Evolutionary conservation across 257 asterid genomes (phyloP), one percentile per base, ranked within the genome.

Genomic region (Orobanche coerulescens): DNA sequence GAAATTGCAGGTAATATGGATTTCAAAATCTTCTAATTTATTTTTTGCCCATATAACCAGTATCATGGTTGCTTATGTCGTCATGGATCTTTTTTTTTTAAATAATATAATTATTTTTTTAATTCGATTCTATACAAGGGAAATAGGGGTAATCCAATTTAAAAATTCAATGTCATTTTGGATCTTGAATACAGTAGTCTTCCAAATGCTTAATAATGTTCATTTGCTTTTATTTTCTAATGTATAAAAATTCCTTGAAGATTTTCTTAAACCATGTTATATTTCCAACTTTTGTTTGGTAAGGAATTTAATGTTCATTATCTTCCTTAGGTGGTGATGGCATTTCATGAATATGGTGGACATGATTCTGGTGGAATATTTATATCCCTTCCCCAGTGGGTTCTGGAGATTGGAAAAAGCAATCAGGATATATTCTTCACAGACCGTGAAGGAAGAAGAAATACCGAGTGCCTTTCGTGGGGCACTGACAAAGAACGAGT

Each of bases 381-480:
- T 58, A 75, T 86, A 62, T 75, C 92, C 65, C 86, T 86, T 23
- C 95, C 95, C 5, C 88, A 83, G 37, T 86, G 95, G 95, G 77
- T 86, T 77, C 26, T 86, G 82, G 91, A 86, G 73, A 79, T 86
- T 55, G 95, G 92, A 15, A 86, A 81, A 70, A 77, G 54, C 76
- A 86, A 81, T 67, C 95, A 77, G 67, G 95, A 86, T 61, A 81
- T 86, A 55, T 86, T 83, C 81, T 86, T 86, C 85, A 81, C 88
- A 0, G 92, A 83, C 51, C 86, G 86, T 61, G 86, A 77, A 79
- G 88, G 95, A 68, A 81, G 95, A 75, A 81, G 95, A 75, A 86
- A 81, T 62, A 72, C 79, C 2, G 95, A 83, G 73, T 83, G 88
- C 75, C 88, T 86, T 25, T 83, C 95, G 18, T 86, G 95, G 95